phyloP scores from a whole-genome alignment of 306 rosid species.

The Biancaea sappan region DNA sequence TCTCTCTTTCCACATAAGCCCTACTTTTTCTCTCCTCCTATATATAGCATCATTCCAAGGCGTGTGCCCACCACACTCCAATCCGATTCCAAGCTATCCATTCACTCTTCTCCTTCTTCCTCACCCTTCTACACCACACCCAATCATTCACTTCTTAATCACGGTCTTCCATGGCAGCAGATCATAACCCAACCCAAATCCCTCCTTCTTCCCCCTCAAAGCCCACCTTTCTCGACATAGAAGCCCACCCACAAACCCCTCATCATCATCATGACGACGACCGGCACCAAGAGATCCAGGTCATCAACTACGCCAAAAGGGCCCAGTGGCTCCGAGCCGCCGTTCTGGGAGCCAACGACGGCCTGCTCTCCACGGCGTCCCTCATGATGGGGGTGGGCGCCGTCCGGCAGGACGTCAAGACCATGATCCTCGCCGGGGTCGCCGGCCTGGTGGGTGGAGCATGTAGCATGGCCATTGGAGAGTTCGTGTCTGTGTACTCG shows the following conservation, averaged over 20 bases:
- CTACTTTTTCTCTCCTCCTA: background rate
- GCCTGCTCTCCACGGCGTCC: slow-evolving; percentile 46
- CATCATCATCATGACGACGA: background rate
- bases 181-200: background rate
- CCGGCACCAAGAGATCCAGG: background rate
- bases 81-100: too few relatives aligned
- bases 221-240: background rate
- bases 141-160: too few relatives aligned
- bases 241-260: background rate
- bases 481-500: slow-evolving; percentile 46
- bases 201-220: background rate
- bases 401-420: slow-evolving; percentile 37
- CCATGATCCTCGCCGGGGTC: slow-evolving; percentile 44
- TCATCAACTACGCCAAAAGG: slow-evolving; percentile 40
- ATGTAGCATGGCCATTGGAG: slow-evolving; percentile 55
- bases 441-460: slow-evolving; percentile 47
- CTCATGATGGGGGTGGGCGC: slow-evolving; percentile 55
- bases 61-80: slow-evolving; percentile 24
- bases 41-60: background rate
- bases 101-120: background rate
- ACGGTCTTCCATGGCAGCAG: slow-evolving; percentile 30
- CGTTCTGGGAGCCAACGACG: slow-evolving; percentile 50
- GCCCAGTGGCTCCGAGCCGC: slow-evolving; percentile 54
- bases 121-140: too few relatives aligned
- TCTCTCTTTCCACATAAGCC: background rate